Base-by-base conservation (phyloP, 2,329 filamentous ascomycete genomes). In the Trichoderma brevicompactum region DNA sequence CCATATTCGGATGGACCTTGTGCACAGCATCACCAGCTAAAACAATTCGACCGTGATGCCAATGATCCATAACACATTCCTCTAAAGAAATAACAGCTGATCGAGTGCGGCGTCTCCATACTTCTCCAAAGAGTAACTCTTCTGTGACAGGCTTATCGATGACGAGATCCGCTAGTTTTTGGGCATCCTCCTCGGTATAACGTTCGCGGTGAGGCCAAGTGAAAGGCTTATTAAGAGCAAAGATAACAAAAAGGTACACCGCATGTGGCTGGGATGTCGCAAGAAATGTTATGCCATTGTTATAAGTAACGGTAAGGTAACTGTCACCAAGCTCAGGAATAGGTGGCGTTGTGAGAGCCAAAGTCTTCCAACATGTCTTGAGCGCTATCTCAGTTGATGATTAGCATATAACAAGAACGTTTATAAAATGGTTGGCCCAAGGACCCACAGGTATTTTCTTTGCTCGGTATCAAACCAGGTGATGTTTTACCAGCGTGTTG, bases 11-110 rank as follows among this genome's bases (percentile, higher is more conserved):
- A 1, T 72, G 73, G 52, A 73, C 70, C 67, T 69, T 77, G 65
- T 77, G 74, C 12, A 68, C 72, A 2, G 77, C 68, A 55, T 79
- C 76, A 3, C 77, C 77, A 0, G 68, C 72, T 1, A 78, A 71
- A 3, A 75, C 74, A 17, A 77, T 68, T 5, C 75, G 72, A 12
- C 72, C 73, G 34, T 65, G 56, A 44, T 69, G 71, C 76, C 75
- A 78, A 40, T 72, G 69, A 28, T 71, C 34, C 12, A 74, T 60
- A 6, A 77, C 67, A 7, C 75, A 75, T 46, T 78, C 75, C 40
- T 77, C 72, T 4, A 78, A 66, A 52, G 74, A 65, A 3, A 72
- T 67, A 65, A 77, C 55, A 28, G 68, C 69, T 7, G 32, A 59
- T 17, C 66, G 41, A 54, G 58, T 48, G 40, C 61, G 58, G 5